A percentile compares a stretch with the other conserved stretches of the same genome.
These are phyloP conservation scores for Verticillium longisporum DNA, from an alignment of 2,329 filamentous ascomycete genomes.

Conservation along the genomic window DNA sequence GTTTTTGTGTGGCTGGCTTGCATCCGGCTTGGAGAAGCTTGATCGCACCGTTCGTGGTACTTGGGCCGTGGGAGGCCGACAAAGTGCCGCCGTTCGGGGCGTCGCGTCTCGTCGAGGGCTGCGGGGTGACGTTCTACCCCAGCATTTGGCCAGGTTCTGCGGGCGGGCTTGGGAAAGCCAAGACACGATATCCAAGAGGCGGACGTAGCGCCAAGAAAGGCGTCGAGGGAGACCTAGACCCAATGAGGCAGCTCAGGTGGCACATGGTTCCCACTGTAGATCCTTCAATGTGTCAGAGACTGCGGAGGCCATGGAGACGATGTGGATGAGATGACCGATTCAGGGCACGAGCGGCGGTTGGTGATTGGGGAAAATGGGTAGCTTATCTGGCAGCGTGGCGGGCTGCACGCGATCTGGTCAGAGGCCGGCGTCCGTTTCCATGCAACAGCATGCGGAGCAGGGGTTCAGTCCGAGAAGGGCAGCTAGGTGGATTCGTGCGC, in stretches of 20 bases:
- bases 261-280: neutral
- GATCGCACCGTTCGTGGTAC: neutral
- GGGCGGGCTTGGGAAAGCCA: neutral
- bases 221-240: neutral
- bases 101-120: neutral
- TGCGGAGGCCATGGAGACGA: neutral
- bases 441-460: neutral
- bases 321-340: neutral
- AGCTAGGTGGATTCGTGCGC: neutral
- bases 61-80: constrained; percentile 1
- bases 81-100: neutral
- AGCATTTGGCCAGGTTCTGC: neutral
- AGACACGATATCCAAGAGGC: neutral
- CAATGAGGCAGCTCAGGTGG: neutral
- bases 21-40: constrained; percentile 2
- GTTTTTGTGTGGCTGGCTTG: neutral
- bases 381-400: neutral
- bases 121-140: constrained; percentile 2
- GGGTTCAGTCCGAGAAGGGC: neutral
- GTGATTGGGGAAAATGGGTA: neutral
- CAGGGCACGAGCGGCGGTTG: neutral
- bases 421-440: neutral
- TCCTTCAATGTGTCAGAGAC: neutral
- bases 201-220: neutral
- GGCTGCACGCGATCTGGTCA: neutral